Evolutionary conservation across 2,329 filamentous ascomycete species (phyloP).

Genomic region (Calonectria ilicicola): DNA sequence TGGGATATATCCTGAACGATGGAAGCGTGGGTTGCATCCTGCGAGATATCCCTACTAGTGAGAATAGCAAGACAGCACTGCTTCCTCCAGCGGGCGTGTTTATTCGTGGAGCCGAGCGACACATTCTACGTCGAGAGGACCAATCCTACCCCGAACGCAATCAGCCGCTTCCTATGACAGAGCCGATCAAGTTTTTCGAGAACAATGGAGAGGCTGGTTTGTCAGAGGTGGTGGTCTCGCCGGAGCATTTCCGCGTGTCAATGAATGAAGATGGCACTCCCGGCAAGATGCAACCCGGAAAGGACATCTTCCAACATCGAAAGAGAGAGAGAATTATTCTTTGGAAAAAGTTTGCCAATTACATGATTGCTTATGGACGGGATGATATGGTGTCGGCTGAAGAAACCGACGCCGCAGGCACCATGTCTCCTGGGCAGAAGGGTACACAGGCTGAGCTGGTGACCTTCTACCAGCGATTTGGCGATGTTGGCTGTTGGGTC

Average conservation of each 20-base stretch:
- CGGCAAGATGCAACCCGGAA: slow-evolving; percentile 72
- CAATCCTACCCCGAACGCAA: slow-evolving; percentile 66
- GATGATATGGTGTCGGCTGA: slow-evolving; percentile 71
- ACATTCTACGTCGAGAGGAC: slow-evolving; percentile 73
- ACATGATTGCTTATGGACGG: slow-evolving; percentile 79
- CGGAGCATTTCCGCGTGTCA: slow-evolving; percentile 69
- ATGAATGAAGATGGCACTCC: slow-evolving; percentile 69
- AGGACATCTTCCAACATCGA: slow-evolving; percentile 73
- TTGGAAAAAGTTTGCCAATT: slow-evolving; percentile 81
- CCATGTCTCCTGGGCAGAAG: slow-evolving; percentile 53
- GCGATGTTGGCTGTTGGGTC: slow-evolving; percentile 84
- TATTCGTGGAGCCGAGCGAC: slow-evolving; percentile 77
- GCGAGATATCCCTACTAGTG: slow-evolving; percentile 65
- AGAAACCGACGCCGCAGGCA: slow-evolving; percentile 55
- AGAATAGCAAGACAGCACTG: slow-evolving; percentile 61
- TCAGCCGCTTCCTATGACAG: slow-evolving; percentile 73
- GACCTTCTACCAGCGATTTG: slow-evolving; percentile 84
- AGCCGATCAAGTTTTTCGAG: slow-evolving; percentile 78
- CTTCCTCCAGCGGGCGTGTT: slow-evolving; percentile 79
- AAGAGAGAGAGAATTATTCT: slow-evolving; percentile 75
- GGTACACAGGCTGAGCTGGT: slow-evolving; percentile 68
- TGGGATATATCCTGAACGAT: slow-evolving; percentile 86
- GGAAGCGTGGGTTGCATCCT: slow-evolving; percentile 82
- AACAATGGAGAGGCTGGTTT: slow-evolving; percentile 75
- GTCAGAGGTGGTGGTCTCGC: slow-evolving; percentile 71